phyloP scores from a whole-genome alignment of 176 grass and related monocot genomes.

The Tillandsia leiboldiana region DNA sequence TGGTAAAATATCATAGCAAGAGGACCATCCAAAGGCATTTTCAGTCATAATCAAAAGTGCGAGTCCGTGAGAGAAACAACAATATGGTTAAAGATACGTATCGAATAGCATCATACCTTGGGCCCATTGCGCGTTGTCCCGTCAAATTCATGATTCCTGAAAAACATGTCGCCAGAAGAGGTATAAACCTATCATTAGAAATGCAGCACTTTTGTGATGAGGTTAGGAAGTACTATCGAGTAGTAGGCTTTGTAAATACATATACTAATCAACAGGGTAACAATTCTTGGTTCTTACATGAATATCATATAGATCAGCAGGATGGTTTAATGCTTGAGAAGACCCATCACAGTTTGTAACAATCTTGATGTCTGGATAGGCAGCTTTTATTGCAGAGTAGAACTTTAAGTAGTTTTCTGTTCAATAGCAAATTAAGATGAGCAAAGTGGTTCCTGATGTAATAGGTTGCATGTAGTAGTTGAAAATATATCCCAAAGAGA shows the following conservation, averaged over 20 bases:
- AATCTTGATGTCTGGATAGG: slow-evolving; percentile 73
- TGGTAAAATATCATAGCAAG: slow-evolving; percentile 24
- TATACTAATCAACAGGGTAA: slow-evolving; percentile 8
- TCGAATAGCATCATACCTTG: slow-evolving; percentile 32
- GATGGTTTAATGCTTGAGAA: slow-evolving; percentile 38
- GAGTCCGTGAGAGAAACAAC: neutral
- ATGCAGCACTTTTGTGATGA: slow-evolving; percentile 13
- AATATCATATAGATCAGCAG: slow-evolving; percentile 89
- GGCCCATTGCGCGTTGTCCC: slow-evolving; percentile 38
- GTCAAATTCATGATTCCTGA: slow-evolving; percentile 70
- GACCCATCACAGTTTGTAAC: slow-evolving; percentile 77
- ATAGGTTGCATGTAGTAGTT: neutral
- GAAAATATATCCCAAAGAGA: neutral
- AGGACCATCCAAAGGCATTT: slow-evolving; percentile 8
- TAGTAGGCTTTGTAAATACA: slow-evolving; percentile 6
- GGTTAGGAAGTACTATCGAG: neutral
- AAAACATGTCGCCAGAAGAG: slow-evolving; percentile 77
- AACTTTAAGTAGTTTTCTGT: slow-evolving; percentile 82
- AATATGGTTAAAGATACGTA: neutral
- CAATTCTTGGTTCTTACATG: slow-evolving; percentile 51
- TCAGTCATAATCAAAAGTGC: neutral
- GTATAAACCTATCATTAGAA: slow-evolving; percentile 61
- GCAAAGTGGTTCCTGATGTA: slow-evolving; percentile 7
- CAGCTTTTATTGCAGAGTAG: slow-evolving; percentile 70
- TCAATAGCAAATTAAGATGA: slow-evolving; percentile 3